phyloP scores from a whole-genome alignment of 805 yeast species.

The Limtongia smithiae region DNA sequence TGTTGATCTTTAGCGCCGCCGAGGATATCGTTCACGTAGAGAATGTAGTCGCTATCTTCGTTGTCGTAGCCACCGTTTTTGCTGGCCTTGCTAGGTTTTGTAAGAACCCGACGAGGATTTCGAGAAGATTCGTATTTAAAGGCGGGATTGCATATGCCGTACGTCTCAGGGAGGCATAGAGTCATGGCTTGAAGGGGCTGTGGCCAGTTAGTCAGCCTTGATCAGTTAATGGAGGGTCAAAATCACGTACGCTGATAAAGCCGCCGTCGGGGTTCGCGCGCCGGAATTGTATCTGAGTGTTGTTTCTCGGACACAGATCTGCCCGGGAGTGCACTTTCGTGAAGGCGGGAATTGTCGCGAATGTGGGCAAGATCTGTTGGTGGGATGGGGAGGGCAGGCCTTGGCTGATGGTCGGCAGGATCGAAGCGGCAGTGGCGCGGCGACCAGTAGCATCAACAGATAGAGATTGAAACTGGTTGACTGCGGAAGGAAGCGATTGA shows the following conservation, averaged over 20 bases:
- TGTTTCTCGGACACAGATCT: slow-evolving; percentile 26
- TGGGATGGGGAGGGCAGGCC: neutral
- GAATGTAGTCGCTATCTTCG: slow-evolving; percentile 81
- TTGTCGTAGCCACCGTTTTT: slow-evolving; percentile 83
- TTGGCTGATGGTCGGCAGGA: slow-evolving; percentile 13
- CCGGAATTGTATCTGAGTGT: slow-evolving; percentile 27
- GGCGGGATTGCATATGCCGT: slow-evolving; percentile 76
- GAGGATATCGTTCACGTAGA: slow-evolving; percentile 89
- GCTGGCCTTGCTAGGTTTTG: slow-evolving; percentile 85
- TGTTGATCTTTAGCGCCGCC: slow-evolving; percentile 79
- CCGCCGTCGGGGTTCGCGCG: slow-evolving; percentile 33
- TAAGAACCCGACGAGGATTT: slow-evolving; percentile 87
- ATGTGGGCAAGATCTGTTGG: neutral
- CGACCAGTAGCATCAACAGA: slow-evolving; percentile 19
- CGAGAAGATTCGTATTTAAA: slow-evolving; percentile 79
- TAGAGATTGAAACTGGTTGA: slow-evolving; percentile 23
- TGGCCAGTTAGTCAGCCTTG: too few species aligned
- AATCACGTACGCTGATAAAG: slow-evolving; percentile 27
- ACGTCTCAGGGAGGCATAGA: slow-evolving; percentile 70
- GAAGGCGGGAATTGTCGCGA: slow-evolving; percentile 24
- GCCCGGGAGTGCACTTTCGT: slow-evolving; percentile 16
- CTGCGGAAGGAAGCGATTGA: slow-evolving; percentile 7
- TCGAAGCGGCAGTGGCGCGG: slow-evolving; percentile 18
- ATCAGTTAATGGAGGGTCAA: neutral
- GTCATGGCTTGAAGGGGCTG: slow-evolving; percentile 83